These are phyloP conservation scores for Triangularia verruculosa DNA, from an alignment of 2,329 filamentous ascomycete species.

Conservation along the genomic window DNA sequence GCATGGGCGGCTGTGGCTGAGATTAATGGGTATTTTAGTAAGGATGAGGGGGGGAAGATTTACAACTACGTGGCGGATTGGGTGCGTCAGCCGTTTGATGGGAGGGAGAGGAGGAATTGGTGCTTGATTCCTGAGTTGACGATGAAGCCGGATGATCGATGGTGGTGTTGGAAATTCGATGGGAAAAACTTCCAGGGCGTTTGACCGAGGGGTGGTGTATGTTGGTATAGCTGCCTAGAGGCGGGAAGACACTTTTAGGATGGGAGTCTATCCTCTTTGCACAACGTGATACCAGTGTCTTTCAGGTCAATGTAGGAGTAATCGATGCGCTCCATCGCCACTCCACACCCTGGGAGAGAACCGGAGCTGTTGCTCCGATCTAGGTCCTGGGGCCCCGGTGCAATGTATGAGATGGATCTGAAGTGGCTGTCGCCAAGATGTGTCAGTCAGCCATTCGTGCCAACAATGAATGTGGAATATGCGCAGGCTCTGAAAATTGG, in stretches of 20 bases:
- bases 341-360: too few species aligned
- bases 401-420: background rate
- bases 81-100: background rate
- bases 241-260: too few species aligned
- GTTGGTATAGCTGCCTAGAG: background rate
- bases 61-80: background rate
- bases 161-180: background rate
- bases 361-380: background rate
- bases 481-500: background rate
- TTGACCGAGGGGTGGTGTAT: background rate
- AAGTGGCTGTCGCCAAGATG: background rate
- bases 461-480: background rate
- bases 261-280: too few species aligned
- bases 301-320: too few species aligned
- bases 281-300: too few species aligned
- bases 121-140: background rate
- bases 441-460: background rate
- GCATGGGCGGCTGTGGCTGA: background rate
- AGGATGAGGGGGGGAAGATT: background rate
- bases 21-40: background rate
- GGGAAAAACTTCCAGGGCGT: background rate
- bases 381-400: background rate
- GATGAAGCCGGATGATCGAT: background rate
- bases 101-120: background rate
- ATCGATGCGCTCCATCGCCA: too few species aligned